Conservation (phyloP, 2,329 filamentous ascomycete genomes). For the Elsinoe fawcettii region DNA sequence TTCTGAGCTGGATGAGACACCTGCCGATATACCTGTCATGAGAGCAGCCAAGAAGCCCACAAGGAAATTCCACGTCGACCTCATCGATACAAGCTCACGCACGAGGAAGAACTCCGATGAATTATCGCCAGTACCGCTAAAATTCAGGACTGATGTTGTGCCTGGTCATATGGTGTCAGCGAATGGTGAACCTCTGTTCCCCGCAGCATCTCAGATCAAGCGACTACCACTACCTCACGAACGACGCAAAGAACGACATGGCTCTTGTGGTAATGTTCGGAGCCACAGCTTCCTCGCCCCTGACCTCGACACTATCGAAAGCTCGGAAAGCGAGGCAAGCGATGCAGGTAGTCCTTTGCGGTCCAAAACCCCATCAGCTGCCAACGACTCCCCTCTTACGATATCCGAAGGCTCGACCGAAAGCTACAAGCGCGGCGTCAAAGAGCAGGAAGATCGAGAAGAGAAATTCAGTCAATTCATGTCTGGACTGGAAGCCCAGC, state of each 20-base stretch:
- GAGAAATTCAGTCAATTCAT: slow-evolving; percentile 69
- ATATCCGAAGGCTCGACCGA: slow-evolving; percentile 36
- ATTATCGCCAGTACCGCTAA: slow-evolving; percentile 53
- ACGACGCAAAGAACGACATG: slow-evolving; percentile 17
- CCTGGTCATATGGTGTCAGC: slow-evolving; percentile 35
- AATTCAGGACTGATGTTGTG: slow-evolving; percentile 65
- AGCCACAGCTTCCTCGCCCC: slow-evolving; percentile 54
- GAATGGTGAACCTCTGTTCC: slow-evolving; percentile 10
- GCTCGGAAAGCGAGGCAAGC: slow-evolving; percentile 42
- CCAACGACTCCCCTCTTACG: slow-evolving; percentile 38
- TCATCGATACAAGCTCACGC: slow-evolving; percentile 72
- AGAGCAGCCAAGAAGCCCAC: slow-evolving; percentile 23
- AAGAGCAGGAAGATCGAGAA: slow-evolving; percentile 60
- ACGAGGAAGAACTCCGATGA: slow-evolving; percentile 60
- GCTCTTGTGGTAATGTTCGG: slow-evolving; percentile 20
- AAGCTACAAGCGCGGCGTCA: slow-evolving; percentile 46
- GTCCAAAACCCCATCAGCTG: slow-evolving; percentile 31
- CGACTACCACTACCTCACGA: slow-evolving; percentile 16
- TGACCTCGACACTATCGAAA: slow-evolving; percentile 54
- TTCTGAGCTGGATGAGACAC: slow-evolving; percentile 16
- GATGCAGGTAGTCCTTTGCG: slow-evolving; percentile 17
- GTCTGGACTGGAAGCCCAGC: slow-evolving; percentile 68
- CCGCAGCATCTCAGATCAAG: not conserved
- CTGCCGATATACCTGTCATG: slow-evolving; percentile 15
- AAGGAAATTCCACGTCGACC: slow-evolving; percentile 63